Evolutionary conservation across 1,284 basidiomycete species (phyloP).

Genomic region (Heterobasidion parviporum): DNA sequence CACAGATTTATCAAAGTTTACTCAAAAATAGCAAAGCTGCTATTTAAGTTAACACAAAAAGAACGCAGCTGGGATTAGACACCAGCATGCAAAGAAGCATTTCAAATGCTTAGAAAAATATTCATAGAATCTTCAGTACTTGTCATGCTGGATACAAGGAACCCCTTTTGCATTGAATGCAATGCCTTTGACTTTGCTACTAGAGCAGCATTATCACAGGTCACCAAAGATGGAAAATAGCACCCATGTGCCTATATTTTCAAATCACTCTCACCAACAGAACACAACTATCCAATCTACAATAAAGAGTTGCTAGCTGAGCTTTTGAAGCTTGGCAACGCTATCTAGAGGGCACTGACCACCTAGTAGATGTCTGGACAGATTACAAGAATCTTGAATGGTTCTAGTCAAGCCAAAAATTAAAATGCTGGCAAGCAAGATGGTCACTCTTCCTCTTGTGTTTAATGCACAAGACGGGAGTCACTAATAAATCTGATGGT

Average conservation of each 20-base stretch:
- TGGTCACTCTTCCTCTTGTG: background rate
- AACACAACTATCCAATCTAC: slow-evolving; percentile 23
- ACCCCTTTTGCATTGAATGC: background rate
- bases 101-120: background rate
- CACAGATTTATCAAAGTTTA: background rate
- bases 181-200: background rate
- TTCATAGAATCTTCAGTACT: background rate
- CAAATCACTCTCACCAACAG: background rate
- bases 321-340: slow-evolving; percentile 15
- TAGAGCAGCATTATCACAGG: background rate
- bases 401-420: slow-evolving; percentile 12
- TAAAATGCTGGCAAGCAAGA: slow-evolving; percentile 15
- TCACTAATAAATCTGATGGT: background rate
- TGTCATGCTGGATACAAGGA: background rate
- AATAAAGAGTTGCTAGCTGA: slow-evolving; percentile 26
- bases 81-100: background rate
- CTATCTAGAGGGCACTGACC: slow-evolving; percentile 10
- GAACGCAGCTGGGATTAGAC: background rate
- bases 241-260: background rate
- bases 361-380: slow-evolving; percentile 12
- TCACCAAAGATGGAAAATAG: background rate
- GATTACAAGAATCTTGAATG: slow-evolving; percentile 21
- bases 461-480: background rate
- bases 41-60: background rate
- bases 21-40: background rate